These are phyloP conservation scores for Lactarius evosmus DNA, from an alignment of 768 basidiomycete species.

Conservation along the genomic window DNA sequence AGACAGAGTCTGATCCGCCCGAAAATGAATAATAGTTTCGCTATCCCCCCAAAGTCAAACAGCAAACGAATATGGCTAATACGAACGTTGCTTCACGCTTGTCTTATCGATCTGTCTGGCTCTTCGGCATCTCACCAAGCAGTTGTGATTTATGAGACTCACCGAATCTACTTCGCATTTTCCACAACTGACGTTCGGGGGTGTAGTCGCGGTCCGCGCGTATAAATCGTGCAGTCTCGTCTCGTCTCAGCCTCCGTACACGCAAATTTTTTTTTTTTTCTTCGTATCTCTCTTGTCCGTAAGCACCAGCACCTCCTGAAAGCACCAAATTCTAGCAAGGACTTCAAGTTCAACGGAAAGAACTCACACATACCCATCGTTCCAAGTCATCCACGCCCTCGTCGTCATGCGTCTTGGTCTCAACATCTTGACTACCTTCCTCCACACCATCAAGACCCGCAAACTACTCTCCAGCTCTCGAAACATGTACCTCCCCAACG, in stretches of 20 bases:
- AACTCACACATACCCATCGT: background rate
- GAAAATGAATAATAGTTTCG: background rate
- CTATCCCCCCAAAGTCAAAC: background rate
- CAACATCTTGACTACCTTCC: conserved; percentile 9
- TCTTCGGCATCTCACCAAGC: background rate
- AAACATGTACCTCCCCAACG: conserved; percentile 16
- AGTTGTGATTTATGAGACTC: background rate
- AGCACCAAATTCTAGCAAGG: background rate
- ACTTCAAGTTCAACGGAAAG: background rate
- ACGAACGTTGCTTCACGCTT: background rate
- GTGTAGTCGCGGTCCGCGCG: background rate
- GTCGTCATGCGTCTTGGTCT: conserved; percentile 11
- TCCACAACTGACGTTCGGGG: background rate
- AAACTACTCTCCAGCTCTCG: conserved; percentile 10
- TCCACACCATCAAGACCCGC: conserved; percentile 11
- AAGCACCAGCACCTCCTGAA: background rate
- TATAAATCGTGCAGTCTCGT: background rate
- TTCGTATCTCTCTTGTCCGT: background rate
- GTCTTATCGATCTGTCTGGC: background rate
- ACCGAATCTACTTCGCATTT: background rate
- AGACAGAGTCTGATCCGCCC: background rate
- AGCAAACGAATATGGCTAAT: background rate
- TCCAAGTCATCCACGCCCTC: background rate
- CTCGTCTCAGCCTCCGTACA: background rate
- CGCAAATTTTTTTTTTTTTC: background rate